These are phyloP conservation scores for Blastobotrys attinorum DNA, from an alignment of 805 yeast species.

Conservation along the genomic window DNA sequence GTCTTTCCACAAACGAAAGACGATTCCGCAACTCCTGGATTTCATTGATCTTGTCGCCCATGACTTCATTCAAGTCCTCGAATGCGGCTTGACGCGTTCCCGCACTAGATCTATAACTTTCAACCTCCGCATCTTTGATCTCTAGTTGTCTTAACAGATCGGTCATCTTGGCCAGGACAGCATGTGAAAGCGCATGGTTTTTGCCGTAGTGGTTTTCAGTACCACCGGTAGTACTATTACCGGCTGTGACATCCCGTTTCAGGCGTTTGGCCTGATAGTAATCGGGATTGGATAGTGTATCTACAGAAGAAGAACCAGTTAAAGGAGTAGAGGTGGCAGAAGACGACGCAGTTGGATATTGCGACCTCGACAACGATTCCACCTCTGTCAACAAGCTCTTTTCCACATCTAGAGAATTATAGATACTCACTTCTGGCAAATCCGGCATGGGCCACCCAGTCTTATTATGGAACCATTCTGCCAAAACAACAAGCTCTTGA, in stretches of 20 bases:
- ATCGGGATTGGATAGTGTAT: constrained; percentile 4
- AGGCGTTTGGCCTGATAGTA: constrained; percentile 17
- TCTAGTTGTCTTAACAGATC: constrained; percentile 37
- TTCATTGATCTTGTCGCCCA: constrained; percentile 39
- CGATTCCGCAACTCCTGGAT: constrained; percentile 30
- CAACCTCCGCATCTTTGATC: constrained; percentile 40
- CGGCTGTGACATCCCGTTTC: constrained; percentile 12
- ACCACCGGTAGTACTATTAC: constrained; percentile 4
- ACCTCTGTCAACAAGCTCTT: constrained; percentile 35
- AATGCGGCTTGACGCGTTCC: constrained; percentile 37
- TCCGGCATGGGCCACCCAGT: constrained; percentile 73
- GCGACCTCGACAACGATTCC: constrained; percentile 6
- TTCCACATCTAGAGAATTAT: constrained; percentile 69
- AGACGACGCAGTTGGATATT: too few species aligned
- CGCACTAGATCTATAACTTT: constrained; percentile 36
- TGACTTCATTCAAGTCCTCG: constrained; percentile 37
- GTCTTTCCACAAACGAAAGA: constrained; percentile 18
- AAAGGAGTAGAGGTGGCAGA: too few species aligned
- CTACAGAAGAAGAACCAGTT: too few species aligned
- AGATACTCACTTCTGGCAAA: constrained; percentile 53
- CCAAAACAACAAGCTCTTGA: constrained; percentile 54
- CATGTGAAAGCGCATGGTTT: constrained; percentile 34
- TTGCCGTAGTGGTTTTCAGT: neutral
- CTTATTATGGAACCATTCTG: constrained; percentile 49
- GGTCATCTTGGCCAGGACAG: constrained; percentile 42